Conservation (phyloP, 2,329 filamentous ascomycete genomes). For the Volutella citrinella region DNA sequence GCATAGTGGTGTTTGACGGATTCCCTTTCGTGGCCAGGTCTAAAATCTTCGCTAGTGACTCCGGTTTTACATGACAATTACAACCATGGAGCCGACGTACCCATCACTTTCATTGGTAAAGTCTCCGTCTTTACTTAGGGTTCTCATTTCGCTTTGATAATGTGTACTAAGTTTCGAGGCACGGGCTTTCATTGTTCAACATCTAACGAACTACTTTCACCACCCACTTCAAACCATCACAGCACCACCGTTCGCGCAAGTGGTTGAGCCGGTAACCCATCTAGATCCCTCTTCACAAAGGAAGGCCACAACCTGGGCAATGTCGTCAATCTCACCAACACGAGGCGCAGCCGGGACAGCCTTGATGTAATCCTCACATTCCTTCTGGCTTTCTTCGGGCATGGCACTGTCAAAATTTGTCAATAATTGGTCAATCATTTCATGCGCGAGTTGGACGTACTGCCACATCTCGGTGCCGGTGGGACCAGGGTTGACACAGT, state of each 20-base stretch:
- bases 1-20: too few relatives aligned
- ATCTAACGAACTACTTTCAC: too few relatives aligned
- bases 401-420: slow-evolving; percentile 6
- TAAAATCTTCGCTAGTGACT: too few relatives aligned
- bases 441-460: slow-evolving; percentile 4
- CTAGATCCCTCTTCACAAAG: slow-evolving; percentile 20
- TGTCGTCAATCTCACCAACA: slow-evolving; percentile 23
- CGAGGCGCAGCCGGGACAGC: slow-evolving; percentile 14
- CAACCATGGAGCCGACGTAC: too few relatives aligned
- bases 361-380: background rate
- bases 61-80: too few relatives aligned
- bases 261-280: slow-evolving; percentile 23
- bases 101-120: too few relatives aligned
- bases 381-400: slow-evolving; percentile 4
- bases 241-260: slow-evolving; percentile 23
- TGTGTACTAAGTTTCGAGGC: too few relatives aligned
- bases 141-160: too few relatives aligned
- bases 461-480: slow-evolving; percentile 20
- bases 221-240: too few relatives aligned
- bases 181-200: too few relatives aligned
- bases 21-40: too few relatives aligned
- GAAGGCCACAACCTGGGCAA: slow-evolving; percentile 25
- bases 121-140: too few relatives aligned
- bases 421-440: slow-evolving; percentile 5
- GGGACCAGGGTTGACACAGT: slow-evolving; percentile 28